Percentiles rank a stretch among this genome's conserved stretches.
These are phyloP conservation scores for Candida sonorensis DNA, from an alignment of 805 yeast species.

Conservation along the genomic window DNA sequence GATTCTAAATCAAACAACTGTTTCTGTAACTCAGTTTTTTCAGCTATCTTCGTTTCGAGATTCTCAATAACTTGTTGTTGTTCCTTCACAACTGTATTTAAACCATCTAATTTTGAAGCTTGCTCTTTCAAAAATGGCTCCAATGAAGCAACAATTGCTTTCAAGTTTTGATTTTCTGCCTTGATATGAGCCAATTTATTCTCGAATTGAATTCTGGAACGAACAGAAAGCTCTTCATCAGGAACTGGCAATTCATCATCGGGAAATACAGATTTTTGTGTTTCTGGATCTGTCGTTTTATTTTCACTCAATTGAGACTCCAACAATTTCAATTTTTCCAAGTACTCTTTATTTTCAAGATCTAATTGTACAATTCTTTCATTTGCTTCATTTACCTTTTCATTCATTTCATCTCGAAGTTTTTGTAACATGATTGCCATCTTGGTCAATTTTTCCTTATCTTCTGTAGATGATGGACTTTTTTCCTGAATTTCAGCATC, in stretches of 20 bases:
- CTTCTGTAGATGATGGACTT: conserved; percentile 3
- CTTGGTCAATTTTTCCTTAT: conserved; percentile 14
- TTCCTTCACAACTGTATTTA: conserved; percentile 47
- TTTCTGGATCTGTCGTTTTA: too few species aligned
- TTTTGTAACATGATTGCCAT: conserved; percentile 22
- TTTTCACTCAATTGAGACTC: conserved; percentile 2
- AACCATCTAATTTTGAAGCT: conserved; percentile 41
- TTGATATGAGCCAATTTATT: conserved; percentile 34
- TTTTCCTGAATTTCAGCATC: too few species aligned
- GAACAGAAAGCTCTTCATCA: conserved; percentile 9
- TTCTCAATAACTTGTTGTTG: conserved; percentile 42
- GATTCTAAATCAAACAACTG: conserved; percentile 42
- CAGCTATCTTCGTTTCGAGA: conserved; percentile 34
- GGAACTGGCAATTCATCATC: background rate
- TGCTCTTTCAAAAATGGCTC: conserved; percentile 49
- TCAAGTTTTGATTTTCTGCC: conserved; percentile 37
- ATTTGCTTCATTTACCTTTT: conserved; percentile 53
- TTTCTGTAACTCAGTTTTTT: conserved; percentile 37
- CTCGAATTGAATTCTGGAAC: conserved; percentile 13
- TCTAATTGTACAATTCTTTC: conserved; percentile 46
- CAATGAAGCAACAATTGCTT: conserved; percentile 35
- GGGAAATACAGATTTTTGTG: background rate
- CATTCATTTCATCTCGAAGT: conserved; percentile 36
- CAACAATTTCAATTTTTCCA: conserved; percentile 2
- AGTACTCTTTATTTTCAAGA: conserved; percentile 19